Evolutionary conservation across 2,329 filamentous ascomycete species (phyloP).

Genomic region (Diaporthe aspalathi): DNA sequence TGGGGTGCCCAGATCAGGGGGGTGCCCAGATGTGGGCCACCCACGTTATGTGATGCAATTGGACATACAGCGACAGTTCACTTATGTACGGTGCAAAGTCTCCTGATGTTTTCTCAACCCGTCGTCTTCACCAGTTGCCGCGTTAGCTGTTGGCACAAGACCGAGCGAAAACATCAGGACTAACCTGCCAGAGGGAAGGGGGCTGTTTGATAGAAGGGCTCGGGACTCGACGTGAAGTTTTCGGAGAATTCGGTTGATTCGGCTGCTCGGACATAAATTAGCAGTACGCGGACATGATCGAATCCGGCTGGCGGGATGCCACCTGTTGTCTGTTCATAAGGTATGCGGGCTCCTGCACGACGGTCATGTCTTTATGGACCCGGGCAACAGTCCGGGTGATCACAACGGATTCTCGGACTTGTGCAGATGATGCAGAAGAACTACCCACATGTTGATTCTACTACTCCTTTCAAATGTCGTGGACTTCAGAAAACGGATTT

Average conservation of each 20-base stretch:
- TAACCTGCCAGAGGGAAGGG: no score
- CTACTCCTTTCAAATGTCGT: no score
- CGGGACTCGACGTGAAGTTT: background rate
- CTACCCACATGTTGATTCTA: background rate
- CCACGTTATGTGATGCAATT: no score
- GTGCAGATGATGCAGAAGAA: background rate
- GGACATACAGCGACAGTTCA: no score
- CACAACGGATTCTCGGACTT: background rate
- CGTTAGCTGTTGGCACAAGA: no score
- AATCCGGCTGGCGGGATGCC: background rate
- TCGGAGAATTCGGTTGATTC: conserved; percentile 1
- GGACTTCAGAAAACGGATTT: background rate
- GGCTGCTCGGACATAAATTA: background rate
- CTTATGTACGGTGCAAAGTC: no score
- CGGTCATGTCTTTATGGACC: background rate
- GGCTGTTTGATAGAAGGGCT: background rate
- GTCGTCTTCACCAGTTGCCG: no score
- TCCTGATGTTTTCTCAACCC: no score
- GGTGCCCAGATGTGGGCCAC: no score
- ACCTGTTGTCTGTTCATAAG: background rate
- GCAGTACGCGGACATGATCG: background rate
- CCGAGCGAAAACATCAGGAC: no score
- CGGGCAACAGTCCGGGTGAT: background rate
- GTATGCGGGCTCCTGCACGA: background rate
- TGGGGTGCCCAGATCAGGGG: no score